Conservation (phyloP, 768 basidiomycete species). For the Xerocomellus chrysenteron region DNA sequence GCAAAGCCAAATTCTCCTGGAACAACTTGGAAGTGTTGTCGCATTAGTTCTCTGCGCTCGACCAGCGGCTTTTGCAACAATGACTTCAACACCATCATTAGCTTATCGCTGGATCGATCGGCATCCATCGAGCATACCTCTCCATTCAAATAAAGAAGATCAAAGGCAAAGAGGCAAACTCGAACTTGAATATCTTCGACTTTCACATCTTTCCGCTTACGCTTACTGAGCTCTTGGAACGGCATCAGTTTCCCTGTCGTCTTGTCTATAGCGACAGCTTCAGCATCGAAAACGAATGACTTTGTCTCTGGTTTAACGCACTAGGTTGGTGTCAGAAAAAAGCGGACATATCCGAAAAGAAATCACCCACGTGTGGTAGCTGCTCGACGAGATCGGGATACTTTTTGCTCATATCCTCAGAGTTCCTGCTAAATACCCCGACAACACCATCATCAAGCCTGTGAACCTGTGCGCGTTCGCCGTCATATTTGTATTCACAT, state of each 20-base stretch:
- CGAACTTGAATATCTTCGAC: conserved; percentile 96
- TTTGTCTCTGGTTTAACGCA: conserved; percentile 80
- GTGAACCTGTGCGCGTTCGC: conserved; percentile 96
- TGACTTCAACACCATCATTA: conserved; percentile 50
- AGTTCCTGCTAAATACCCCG: conserved; percentile 94
- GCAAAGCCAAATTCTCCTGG: conserved; percentile 93
- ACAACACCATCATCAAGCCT: conserved; percentile 78
- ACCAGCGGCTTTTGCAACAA: conserved; percentile 73
- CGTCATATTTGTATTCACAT: conserved; percentile 99
- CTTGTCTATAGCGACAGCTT: conserved; percentile 94
- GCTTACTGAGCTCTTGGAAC: conserved; percentile 93
- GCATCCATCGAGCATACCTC: conserved; percentile 52
- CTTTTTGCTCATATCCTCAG: conserved; percentile 99
- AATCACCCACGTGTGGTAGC: conserved; percentile 67
- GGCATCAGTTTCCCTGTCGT: conserved; percentile 85
- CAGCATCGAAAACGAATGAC: conserved; percentile 94
- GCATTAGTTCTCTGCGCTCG: conserved; percentile 75
- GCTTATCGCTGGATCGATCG: neutral
- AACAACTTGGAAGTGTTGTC: conserved; percentile 77
- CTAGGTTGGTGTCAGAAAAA: conserved; percentile 39
- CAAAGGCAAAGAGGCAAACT: conserved; percentile 96
- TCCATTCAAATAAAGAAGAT: conserved; percentile 94
- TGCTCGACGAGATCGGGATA: conserved; percentile 98
- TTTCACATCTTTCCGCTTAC: conserved; percentile 97
- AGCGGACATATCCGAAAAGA: neutral